A percentile compares a stretch with the other conserved stretches of the same genome.
These are phyloP conservation scores for Xylaria acuta DNA, from an alignment of 495 filamentous ascomycete species.

Conservation along the genomic window DNA sequence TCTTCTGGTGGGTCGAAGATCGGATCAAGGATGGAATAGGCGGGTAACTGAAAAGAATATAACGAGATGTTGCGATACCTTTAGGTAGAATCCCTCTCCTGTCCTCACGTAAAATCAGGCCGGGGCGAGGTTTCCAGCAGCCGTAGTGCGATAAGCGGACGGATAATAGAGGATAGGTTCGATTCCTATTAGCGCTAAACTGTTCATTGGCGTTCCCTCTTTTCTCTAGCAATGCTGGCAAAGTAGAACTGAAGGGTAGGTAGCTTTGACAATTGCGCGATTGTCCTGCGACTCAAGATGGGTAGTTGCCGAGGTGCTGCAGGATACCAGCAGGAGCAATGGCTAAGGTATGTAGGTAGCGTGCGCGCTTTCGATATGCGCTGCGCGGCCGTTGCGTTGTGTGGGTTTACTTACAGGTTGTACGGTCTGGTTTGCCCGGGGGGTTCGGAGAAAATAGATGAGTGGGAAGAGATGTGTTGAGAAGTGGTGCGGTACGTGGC, in stretches of 20 bases:
- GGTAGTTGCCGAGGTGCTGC: constrained; percentile 6
- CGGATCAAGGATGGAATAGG: constrained; percentile 5
- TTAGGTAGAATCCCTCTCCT: background rate
- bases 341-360: too few relatives aligned
- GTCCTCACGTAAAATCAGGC: background rate
- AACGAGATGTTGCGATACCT: background rate
- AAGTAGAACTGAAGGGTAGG: background rate
- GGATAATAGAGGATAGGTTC: too few relatives aligned
- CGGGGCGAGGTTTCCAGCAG: background rate
- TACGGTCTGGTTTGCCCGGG: background rate
- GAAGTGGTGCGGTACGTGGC: constrained; percentile 20
- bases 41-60: background rate
- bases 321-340: background rate
- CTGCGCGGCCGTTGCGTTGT: background rate
- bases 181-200: too few relatives aligned
- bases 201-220: too few relatives aligned
- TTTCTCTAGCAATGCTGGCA: too few relatives aligned
- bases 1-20: constrained; percentile 3
- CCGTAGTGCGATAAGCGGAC: too few relatives aligned
- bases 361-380: constrained; percentile 2
- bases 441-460: background rate
- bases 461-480: constrained; percentile 9
- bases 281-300: constrained; percentile 2
- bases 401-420: too few relatives aligned
- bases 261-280: background rate